phyloP scores from a whole-genome alignment of 2,329 filamentous ascomycete species.

The Pestalotiopsis sp. region DNA sequence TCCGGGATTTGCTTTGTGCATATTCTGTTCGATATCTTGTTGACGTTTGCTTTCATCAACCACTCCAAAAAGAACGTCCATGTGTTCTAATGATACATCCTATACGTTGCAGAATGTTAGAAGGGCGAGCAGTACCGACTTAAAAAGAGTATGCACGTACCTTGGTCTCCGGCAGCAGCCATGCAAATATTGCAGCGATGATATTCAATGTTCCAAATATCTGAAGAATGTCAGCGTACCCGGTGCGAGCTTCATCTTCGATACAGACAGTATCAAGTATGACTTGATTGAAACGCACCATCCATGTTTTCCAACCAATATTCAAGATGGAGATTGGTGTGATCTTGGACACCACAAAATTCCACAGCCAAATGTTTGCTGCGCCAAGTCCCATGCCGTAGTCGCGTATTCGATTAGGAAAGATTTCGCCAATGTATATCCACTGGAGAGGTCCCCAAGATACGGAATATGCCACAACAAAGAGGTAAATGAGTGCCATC shows the following conservation, averaged over 20 bases:
- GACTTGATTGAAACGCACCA: neutral
- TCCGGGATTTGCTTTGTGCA: neutral
- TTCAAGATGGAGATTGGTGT: slow-evolving; percentile 3
- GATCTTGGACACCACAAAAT: slow-evolving; percentile 38
- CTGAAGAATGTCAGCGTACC: neutral
- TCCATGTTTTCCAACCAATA: slow-evolving; percentile 10
- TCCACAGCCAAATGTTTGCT: slow-evolving; percentile 50
- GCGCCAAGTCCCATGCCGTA: slow-evolving; percentile 47
- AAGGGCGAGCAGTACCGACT: neutral
- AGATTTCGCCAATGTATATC: slow-evolving; percentile 40
- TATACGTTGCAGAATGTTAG: neutral
- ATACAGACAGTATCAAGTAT: neutral
- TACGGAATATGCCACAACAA: slow-evolving; percentile 54
- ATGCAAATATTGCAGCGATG: neutral
- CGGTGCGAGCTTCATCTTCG: neutral
- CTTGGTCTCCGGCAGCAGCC: slow-evolving; percentile 3
- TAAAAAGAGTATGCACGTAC: neutral
- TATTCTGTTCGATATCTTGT: slow-evolving; percentile 5
- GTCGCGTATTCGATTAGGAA: slow-evolving; percentile 50
- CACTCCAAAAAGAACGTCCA: slow-evolving; percentile 7
- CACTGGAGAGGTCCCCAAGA: slow-evolving; percentile 53
- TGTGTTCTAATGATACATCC: neutral
- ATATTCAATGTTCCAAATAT: slow-evolving; percentile 6
- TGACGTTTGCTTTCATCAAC: neutral
- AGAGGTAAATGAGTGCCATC: slow-evolving; percentile 56